Conservation (phyloP, 495 filamentous ascomycete species). For the Penicillium macrosclerotiorum region DNA sequence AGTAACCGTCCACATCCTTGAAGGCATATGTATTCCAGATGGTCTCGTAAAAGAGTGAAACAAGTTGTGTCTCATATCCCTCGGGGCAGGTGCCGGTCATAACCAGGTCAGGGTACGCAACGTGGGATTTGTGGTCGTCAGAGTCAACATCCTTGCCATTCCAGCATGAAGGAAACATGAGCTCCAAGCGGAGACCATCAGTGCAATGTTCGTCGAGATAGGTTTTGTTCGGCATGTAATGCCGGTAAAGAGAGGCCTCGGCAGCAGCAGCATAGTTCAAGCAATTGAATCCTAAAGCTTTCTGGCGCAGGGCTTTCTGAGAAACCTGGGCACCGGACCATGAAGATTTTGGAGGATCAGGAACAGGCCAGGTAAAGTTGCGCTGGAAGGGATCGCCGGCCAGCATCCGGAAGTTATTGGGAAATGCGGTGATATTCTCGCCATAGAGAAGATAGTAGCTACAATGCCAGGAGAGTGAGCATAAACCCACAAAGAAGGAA, state of each 20-base stretch:
- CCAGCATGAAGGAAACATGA: constrained; percentile 94
- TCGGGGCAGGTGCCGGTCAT: constrained; percentile 75
- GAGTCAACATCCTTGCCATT: constrained; percentile 67
- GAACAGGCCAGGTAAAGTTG: constrained; percentile 67
- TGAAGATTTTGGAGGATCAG: constrained; percentile 69
- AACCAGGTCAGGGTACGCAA: constrained; percentile 74
- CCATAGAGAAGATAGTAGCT: constrained; percentile 75
- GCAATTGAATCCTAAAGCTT: constrained; percentile 91
- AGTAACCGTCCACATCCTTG: constrained; percentile 62
- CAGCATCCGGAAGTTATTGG: constrained; percentile 78
- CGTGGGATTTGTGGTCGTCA: constrained; percentile 63
- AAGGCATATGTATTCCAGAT: constrained; percentile 80
- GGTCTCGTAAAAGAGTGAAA: constrained; percentile 81
- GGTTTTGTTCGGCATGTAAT: constrained; percentile 74
- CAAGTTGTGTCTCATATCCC: constrained; percentile 65
- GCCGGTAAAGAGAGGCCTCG: constrained; percentile 74
- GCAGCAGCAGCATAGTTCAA: constrained; percentile 62
- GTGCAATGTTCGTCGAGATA: constrained; percentile 73
- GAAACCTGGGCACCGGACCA: constrained; percentile 60
- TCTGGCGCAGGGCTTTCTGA: constrained; percentile 69
- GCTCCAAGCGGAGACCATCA: constrained; percentile 75
- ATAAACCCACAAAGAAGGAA: not conserved
- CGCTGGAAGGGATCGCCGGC: constrained; percentile 69
- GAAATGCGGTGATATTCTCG: constrained; percentile 71
- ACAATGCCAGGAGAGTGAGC: not conserved